Evolutionary conservation across 2,329 filamentous ascomycete species (phyloP).

Genomic region (Lachnellula subtilissima): DNA sequence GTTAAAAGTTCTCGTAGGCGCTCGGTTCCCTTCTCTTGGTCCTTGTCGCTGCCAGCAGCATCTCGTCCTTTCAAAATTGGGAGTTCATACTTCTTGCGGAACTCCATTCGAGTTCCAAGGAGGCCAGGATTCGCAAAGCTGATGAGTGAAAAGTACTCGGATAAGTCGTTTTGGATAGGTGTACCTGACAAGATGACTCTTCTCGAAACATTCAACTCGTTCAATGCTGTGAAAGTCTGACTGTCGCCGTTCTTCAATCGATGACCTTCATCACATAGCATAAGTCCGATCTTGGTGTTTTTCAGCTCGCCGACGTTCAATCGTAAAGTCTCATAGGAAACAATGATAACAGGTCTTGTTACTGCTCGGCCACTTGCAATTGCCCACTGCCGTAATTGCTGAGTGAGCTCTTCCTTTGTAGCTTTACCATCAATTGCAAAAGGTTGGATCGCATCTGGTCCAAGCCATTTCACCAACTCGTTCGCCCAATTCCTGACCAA

Average conservation of each 20-base stretch:
- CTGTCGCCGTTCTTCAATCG: conserved; percentile 95
- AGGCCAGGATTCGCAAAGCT: conserved; percentile 95
- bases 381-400: conserved; percentile 91
- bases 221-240: conserved; percentile 88
- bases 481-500: conserved; percentile 98
- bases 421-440: conserved; percentile 98
- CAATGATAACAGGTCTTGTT: conserved; percentile 89
- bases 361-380: conserved; percentile 86
- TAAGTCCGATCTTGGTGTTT: conserved; percentile 81
- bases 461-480: conserved; percentile 94
- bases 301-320: conserved; percentile 87
- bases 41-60: conserved; percentile 78
- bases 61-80: conserved; percentile 90
- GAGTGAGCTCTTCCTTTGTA: conserved; percentile 84
- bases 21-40: conserved; percentile 77
- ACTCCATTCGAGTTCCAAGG: conserved; percentile 82
- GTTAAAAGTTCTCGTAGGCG: conserved; percentile 74
- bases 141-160: conserved; percentile 92
- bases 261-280: conserved; percentile 96
- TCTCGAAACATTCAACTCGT: conserved; percentile 81
- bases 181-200: conserved; percentile 95
- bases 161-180: conserved; percentile 97
- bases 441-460: conserved; percentile 81
- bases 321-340: conserved; percentile 93
- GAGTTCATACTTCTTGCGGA: conserved; percentile 88